Evolutionary conservation across 2,329 filamentous ascomycete genomes (phyloP).

Genomic region (Coniochaeta sp.): DNA sequence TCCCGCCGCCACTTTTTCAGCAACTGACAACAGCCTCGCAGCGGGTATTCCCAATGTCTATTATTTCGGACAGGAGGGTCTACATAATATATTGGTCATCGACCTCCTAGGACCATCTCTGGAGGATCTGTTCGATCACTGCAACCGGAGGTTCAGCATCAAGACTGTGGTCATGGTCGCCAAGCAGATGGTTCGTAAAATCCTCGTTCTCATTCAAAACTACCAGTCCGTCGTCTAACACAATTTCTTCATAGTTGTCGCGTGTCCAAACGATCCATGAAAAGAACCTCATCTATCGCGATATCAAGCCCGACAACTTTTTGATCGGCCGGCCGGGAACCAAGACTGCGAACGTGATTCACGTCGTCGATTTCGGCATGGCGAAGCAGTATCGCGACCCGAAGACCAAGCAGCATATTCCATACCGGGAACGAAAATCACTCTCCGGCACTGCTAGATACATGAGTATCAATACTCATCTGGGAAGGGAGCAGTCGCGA

Average conservation of each 20-base stretch:
- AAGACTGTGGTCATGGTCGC: constrained; percentile 99
- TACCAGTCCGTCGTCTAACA: constrained; percentile 16
- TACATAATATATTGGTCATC: constrained; percentile 98
- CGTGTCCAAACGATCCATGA: constrained; percentile 92
- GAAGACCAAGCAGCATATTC: constrained; percentile 98
- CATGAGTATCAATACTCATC: constrained; percentile 99
- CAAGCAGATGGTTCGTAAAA: constrained; percentile 75
- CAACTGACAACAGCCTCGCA: constrained; percentile 28
- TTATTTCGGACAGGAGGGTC: constrained; percentile 96
- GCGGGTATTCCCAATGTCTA: constrained; percentile 99
- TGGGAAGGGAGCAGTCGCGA: constrained; percentile 91
- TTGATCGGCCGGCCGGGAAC: constrained; percentile 87
- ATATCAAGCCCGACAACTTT: constrained; percentile 99
- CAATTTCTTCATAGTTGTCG: constrained; percentile 53
- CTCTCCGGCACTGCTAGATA: constrained; percentile 94
- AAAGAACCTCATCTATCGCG: constrained; percentile 97
- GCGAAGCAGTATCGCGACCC: constrained; percentile 98
- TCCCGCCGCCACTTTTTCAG: not conserved
- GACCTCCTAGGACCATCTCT: constrained; percentile 91
- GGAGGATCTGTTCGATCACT: constrained; percentile 96
- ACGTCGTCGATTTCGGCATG: constrained; percentile 99
- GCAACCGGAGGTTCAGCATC: constrained; percentile 86
- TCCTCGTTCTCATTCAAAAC: not conserved
- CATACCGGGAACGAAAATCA: constrained; percentile 93
- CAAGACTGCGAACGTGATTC: constrained; percentile 95